Percentiles rank a stretch among this genome's conserved stretches.
These are phyloP conservation scores for Guillardia theta DNA, from an alignment of 78 protist genomes.

Conservation along the genomic window DNA sequence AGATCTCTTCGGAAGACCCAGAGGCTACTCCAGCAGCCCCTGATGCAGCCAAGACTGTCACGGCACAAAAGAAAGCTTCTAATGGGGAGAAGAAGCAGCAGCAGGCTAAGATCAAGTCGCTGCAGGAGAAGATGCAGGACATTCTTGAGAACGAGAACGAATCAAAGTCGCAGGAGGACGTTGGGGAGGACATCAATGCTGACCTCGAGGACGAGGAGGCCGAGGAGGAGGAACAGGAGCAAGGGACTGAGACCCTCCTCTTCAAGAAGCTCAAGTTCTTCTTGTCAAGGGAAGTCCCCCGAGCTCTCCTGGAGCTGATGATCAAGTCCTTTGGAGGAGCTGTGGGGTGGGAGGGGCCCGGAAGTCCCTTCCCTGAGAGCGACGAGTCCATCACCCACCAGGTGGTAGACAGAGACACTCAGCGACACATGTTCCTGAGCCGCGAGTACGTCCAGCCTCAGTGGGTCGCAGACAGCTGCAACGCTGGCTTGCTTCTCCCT, in stretches of 20 bases:
- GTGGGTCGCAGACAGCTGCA: conserved; percentile 93
- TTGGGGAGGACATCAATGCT: conserved; percentile 46
- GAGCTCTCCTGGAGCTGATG: conserved; percentile 64
- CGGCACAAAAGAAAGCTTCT: not conserved
- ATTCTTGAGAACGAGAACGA: conserved; percentile 21
- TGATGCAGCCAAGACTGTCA: no score
- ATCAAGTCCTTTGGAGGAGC: conserved; percentile 74
- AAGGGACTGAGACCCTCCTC: not conserved
- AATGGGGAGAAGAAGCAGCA: not conserved
- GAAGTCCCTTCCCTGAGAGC: not conserved
- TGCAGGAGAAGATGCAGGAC: conserved; percentile 46
- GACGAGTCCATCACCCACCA: conserved; percentile 37
- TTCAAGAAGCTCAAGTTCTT: conserved; percentile 53
- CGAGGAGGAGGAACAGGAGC: conserved; percentile 16
- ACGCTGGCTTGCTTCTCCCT: conserved; percentile 64
- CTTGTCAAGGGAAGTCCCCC: conserved; percentile 74
- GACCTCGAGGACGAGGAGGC: conserved; percentile 28
- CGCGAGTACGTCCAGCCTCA: conserved; percentile 87
- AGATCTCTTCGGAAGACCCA: not conserved
- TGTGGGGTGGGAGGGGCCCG: conserved; percentile 45
- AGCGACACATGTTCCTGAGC: not conserved
- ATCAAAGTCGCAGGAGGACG: not conserved
- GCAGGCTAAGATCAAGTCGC: not conserved
- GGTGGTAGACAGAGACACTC: conserved; percentile 13
- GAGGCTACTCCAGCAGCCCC: no score